Percentiles rank a stretch among this genome's conserved stretches.
phyloP scores from a whole-genome alignment of 2,329 filamentous ascomycete genomes.

The Aspergillus ochraceoroseus region DNA sequence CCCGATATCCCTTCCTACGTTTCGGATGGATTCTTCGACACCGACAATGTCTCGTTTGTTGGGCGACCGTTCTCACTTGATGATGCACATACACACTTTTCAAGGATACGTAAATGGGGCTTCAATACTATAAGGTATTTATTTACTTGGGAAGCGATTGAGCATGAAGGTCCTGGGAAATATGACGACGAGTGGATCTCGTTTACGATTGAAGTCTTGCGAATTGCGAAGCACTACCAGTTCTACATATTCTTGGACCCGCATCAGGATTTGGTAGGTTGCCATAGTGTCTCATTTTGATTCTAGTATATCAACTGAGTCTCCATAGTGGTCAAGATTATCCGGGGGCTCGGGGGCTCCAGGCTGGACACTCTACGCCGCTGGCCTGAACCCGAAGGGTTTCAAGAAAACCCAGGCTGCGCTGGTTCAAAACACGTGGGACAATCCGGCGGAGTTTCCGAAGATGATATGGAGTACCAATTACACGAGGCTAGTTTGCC shows the following conservation, averaged over 20 bases:
- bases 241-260: slow-evolving; percentile 99
- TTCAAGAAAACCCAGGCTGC: slow-evolving; percentile 87
- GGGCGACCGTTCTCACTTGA: slow-evolving; percentile 75
- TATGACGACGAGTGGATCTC: slow-evolving; percentile 94
- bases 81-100: slow-evolving; percentile 81
- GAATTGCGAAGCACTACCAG: slow-evolving; percentile 79
- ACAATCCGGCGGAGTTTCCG: slow-evolving; percentile 76
- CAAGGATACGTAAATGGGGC: slow-evolving; percentile 77
- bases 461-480: slow-evolving; percentile 99
- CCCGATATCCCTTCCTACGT: slow-evolving; percentile 79
- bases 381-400: slow-evolving; percentile 77
- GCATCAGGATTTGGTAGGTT: slow-evolving; percentile 86
- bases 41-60: slow-evolving; percentile 85
- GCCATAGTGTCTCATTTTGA: not conserved
- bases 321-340: slow-evolving; percentile 76
- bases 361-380: slow-evolving; percentile 96
- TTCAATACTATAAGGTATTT: slow-evolving; percentile 97
- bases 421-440: slow-evolving; percentile 90
- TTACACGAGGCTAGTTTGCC: slow-evolving; percentile 78
- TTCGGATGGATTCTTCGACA: slow-evolving; percentile 78
- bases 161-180: slow-evolving; percentile 79
- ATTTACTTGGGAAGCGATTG: slow-evolving; percentile 99
- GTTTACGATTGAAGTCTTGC: slow-evolving; percentile 79
- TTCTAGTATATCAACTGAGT: slow-evolving; percentile 28
- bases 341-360: slow-evolving; percentile 92